Percentiles rank a stretch among this genome's conserved stretches.
These are phyloP conservation scores for Neurospora intermedia DNA, from an alignment of 495 filamentous ascomycete species.

Conservation along the genomic window DNA sequence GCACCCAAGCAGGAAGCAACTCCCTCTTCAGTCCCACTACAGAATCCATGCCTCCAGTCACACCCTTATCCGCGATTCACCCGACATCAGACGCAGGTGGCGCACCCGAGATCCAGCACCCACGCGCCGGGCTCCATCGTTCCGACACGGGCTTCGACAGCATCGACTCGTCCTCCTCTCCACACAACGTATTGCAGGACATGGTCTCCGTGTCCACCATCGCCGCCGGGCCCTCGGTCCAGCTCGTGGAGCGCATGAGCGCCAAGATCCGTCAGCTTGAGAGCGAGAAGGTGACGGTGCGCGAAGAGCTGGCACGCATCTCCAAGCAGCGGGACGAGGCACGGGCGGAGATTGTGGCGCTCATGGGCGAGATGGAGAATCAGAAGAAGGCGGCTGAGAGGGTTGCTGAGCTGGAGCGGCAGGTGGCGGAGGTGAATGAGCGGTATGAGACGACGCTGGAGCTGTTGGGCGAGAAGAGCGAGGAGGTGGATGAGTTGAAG, in stretches of 20 bases:
- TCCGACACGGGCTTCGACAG: conserved; percentile 47
- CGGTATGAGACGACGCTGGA: conserved; percentile 86
- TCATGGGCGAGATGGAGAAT: conserved; percentile 77
- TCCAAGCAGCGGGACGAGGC: conserved; percentile 80
- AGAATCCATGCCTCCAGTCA: conserved; percentile 10
- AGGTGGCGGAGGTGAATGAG: conserved; percentile 50
- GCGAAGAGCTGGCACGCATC: conserved; percentile 74
- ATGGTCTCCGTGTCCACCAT: conserved; percentile 82
- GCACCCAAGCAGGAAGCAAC: conserved; percentile 20
- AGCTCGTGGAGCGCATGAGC: conserved; percentile 94
- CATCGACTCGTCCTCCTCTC: conserved; percentile 48
- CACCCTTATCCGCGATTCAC: not conserved
- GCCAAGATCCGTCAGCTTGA: conserved; percentile 84
- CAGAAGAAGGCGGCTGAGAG: conserved; percentile 48
- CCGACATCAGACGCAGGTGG: conserved; percentile 6
- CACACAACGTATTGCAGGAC: conserved; percentile 69
- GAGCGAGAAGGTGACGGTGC: conserved; percentile 73
- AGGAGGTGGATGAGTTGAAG: conserved; percentile 80
- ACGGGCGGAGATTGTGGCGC: conserved; percentile 72
- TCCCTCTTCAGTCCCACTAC: conserved; percentile 24
- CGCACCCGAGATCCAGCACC: conserved; percentile 42
- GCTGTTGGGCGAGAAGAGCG: conserved; percentile 94
- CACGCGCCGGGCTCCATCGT: conserved; percentile 26
- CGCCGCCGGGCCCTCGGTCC: conserved; percentile 84
- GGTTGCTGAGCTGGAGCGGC: conserved; percentile 54